A percentile compares a stretch with the other conserved stretches of the same genome.
Evolutionary conservation across 352 stramenopile species (phyloP).

Genomic region (Pythium aphanidermatum): DNA sequence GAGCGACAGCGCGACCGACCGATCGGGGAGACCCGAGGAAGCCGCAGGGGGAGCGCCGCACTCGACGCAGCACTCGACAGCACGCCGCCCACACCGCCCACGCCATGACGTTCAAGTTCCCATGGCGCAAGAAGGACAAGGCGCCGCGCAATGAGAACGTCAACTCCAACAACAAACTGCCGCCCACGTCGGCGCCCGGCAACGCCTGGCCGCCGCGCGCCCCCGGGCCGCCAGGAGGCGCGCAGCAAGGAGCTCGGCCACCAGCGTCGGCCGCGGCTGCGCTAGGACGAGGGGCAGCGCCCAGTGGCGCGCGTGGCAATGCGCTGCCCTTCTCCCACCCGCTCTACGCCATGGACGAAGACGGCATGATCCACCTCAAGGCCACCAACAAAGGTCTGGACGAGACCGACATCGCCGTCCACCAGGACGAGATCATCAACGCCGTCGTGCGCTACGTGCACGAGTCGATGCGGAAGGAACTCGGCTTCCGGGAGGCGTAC

Average conservation of each 20-base stretch:
- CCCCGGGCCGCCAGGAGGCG: no score
- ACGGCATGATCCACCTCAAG: constrained; percentile 84
- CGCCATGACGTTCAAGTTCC: constrained; percentile 66
- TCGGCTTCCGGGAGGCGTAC: constrained; percentile 74
- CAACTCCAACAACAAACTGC: constrained; percentile 33
- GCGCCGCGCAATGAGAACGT: constrained; percentile 37
- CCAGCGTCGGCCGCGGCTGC: constrained; percentile 14
- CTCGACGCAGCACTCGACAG: neutral
- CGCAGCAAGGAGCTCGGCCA: no score
- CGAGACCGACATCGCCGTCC: constrained; percentile 79
- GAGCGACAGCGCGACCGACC: no score
- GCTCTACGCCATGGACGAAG: constrained; percentile 77
- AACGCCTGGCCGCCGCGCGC: no score
- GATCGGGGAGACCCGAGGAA: no score
- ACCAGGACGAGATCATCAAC: constrained; percentile 87
- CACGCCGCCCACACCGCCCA: neutral
- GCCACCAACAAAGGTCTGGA: constrained; percentile 76
- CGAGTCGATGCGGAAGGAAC: constrained; percentile 73
- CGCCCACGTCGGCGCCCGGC: constrained; percentile 28
- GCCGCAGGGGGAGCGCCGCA: no score
- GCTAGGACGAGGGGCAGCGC: constrained; percentile 3
- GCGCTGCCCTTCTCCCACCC: constrained; percentile 67
- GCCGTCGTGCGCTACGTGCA: constrained; percentile 82
- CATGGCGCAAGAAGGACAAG: constrained; percentile 72
- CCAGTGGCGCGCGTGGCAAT: constrained; percentile 17